Conservation (phyloP, 2,329 filamentous ascomycete genomes). For the Trichoderma sp. region DNA sequence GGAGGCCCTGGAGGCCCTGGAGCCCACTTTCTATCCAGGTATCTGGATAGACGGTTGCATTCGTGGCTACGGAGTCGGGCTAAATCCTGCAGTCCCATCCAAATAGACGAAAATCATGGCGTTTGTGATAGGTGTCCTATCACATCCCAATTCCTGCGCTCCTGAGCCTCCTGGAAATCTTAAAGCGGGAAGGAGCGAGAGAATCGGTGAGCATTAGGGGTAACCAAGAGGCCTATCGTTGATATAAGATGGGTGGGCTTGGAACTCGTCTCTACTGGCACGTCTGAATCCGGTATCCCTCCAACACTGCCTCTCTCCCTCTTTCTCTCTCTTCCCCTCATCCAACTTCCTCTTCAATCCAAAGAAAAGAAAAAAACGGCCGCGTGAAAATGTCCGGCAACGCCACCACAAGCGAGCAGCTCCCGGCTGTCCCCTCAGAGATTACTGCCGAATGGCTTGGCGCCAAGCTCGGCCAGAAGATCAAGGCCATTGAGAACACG, state of each 20-base stretch:
- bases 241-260: not conserved
- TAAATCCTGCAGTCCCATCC: not conserved
- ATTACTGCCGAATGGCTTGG: constrained; percentile 8
- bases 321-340: not conserved
- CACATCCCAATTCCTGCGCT: not conserved
- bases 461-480: constrained; percentile 5
- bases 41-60: not conserved
- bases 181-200: not conserved
- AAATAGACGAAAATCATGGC: not conserved
- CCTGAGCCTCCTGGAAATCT: not conserved
- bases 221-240: not conserved
- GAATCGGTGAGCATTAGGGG: not conserved
- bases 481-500: constrained; percentile 11
- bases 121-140: not conserved
- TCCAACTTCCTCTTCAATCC: not conserved
- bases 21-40: not conserved
- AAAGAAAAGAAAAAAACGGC: not conserved
- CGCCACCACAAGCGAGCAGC: constrained; percentile 1
- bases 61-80: not conserved
- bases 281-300: not conserved
- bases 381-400: not conserved
- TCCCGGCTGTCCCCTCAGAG: not conserved
- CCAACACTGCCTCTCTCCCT: not conserved
- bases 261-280: not conserved
- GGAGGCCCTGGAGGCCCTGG: not conserved